phyloP scores from a whole-genome alignment of 768 basidiomycete species.

The Xerocomellus dryophilus region DNA sequence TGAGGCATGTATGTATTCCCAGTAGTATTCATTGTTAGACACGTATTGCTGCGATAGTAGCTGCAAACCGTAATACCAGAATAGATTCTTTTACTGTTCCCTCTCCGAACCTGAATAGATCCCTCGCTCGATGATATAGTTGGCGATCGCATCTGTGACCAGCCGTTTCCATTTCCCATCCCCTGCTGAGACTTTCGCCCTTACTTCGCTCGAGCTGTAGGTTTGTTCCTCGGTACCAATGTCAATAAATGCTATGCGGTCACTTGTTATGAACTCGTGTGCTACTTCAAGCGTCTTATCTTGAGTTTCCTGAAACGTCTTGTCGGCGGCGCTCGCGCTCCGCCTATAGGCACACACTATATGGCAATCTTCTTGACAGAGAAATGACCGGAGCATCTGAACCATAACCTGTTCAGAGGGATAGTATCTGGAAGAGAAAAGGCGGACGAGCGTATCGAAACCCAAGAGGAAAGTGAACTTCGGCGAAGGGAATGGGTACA shows the following conservation, averaged over 20 bases:
- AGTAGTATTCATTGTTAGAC: neutral
- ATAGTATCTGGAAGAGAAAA: conserved; percentile 78
- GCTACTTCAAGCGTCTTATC: conserved; percentile 34
- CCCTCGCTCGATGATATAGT: conserved; percentile 48
- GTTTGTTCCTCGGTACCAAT: conserved; percentile 54
- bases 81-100: conserved; percentile 8
- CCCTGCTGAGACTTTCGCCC: conserved; percentile 30
- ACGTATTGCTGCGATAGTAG: neutral
- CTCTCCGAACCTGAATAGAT: conserved; percentile 38
- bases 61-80: conserved; percentile 8
- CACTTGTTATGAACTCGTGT: conserved; percentile 47
- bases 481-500: conserved; percentile 18
- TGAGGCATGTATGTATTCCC: conserved; percentile 5
- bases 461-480: conserved; percentile 75
- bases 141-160: conserved; percentile 44
- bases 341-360: conserved; percentile 66
- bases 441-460: conserved; percentile 79
- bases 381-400: conserved; percentile 52
- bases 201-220: conserved; percentile 70
- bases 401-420: conserved; percentile 51
- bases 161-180: conserved; percentile 43
- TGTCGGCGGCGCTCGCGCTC: conserved; percentile 10
- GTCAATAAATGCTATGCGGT: conserved; percentile 57
- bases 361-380: conserved; percentile 58
- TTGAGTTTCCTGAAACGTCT: conserved; percentile 29